Conservation (phyloP, 352 stramenopile species). For the Pythium angustatum region DNA sequence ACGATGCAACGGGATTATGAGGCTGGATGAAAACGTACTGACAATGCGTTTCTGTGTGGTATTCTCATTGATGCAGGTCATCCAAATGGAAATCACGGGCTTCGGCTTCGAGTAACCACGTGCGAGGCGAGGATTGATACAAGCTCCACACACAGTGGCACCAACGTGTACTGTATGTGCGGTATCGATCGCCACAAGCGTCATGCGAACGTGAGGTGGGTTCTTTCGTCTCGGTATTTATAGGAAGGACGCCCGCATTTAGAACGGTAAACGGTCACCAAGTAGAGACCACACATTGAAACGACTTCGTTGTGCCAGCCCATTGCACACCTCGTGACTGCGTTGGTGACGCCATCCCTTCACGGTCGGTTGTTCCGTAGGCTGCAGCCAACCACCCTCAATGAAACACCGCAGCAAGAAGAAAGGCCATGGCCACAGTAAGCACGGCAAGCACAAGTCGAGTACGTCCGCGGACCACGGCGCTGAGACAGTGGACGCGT, state of each 20-base stretch:
- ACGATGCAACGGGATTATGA: no score
- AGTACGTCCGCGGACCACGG: background rate
- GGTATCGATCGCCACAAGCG: background rate
- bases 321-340: background rate
- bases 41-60: background rate
- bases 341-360: no score
- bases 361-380: no score
- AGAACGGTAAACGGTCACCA: no score
- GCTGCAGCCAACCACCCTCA: no score
- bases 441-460: constrained; percentile 21
- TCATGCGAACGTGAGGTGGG: background rate
- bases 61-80: no score
- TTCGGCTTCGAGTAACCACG: constrained; percentile 73
- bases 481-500: background rate
- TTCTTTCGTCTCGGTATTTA: constrained; percentile 24
- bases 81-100: constrained; percentile 40
- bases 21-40: no score
- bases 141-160: background rate
- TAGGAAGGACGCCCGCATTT: constrained; percentile 14
- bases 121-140: constrained; percentile 5
- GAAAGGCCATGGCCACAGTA: constrained; percentile 24
- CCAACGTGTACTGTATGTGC: background rate
- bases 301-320: background rate
- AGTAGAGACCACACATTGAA: constrained; percentile 7
- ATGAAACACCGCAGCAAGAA: constrained; percentile 31